Conservation (phyloP, 805 yeast genomes). For the Pichia californica region DNA sequence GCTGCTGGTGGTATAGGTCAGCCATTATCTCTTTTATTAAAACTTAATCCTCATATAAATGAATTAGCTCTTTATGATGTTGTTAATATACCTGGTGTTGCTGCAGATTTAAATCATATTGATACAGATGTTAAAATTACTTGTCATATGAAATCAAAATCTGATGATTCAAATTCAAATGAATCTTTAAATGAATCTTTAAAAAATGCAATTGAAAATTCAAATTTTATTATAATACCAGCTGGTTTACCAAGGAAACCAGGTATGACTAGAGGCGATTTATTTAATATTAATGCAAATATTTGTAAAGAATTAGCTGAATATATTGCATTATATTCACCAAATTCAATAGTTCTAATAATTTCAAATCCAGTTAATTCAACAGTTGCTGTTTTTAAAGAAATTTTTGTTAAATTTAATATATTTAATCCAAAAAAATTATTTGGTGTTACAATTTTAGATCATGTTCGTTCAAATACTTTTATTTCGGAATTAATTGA, state of each 20-base stretch:
- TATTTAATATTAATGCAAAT: conserved; percentile 54
- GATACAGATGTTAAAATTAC: conserved; percentile 41
- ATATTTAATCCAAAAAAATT: conserved; percentile 65
- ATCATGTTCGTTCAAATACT: conserved; percentile 80
- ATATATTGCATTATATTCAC: conserved; percentile 66
- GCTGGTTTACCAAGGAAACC: conserved; percentile 63
- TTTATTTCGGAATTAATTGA: conserved; percentile 51
- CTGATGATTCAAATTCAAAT: conserved; percentile 20
- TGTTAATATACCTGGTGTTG: conserved; percentile 51
- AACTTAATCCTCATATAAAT: conserved; percentile 38
- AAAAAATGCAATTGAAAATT: conserved; percentile 37
- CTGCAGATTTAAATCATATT: conserved; percentile 49
- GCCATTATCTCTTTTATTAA: conserved; percentile 46
- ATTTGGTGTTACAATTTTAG: conserved; percentile 87
- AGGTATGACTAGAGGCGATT: conserved; percentile 60
- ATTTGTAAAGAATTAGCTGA: conserved; percentile 69
- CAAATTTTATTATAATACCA: conserved; percentile 48
- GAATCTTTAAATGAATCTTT: conserved; percentile 17
- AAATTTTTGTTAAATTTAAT: conserved; percentile 61
- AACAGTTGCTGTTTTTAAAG: conserved; percentile 83
- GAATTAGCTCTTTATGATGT: conserved; percentile 48
- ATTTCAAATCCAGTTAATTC: conserved; percentile 94
- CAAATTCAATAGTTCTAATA: conserved; percentile 70
- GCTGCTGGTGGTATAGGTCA: conserved; percentile 79
- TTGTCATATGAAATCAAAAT: conserved; percentile 36